Base-by-base conservation (phyloP, 2,329 filamentous ascomycete genomes). In the Zasmidium cellare region DNA sequence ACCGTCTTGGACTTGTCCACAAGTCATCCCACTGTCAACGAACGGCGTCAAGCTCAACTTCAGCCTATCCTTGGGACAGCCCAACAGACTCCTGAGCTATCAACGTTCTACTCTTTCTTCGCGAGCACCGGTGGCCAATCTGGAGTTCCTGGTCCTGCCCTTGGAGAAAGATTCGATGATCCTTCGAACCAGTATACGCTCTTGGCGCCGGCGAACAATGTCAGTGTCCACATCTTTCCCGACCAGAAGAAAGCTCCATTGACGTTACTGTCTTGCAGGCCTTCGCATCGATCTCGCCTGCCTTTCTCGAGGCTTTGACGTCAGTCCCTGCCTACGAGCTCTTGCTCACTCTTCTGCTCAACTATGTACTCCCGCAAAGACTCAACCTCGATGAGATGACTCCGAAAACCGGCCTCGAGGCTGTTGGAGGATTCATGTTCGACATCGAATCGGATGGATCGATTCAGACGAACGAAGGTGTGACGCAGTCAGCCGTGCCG, bases 111-210 rank as follows among this genome's bases (percentile, higher is more conserved):
- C 25, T 19, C 25, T 19, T 45, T 55, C 24, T 46, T 55, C 25
- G 23, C 18, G n/a, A 55, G 46, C 12, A 55, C 53, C 2, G 61
- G 59, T 44, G 54, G 53, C 5, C 45, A 49, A 1, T 59, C 56
- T 3, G 59, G 59, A 12, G 53, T 46, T 12, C 59, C 59, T 19
- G 59, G 59, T 7, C 54, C 59, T 3, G 57, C 31, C 3, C 51
- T 64, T 11, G 57, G 62, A 23, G 61, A 64, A 46, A 54, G 59
- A 24, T 62, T 64, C 61, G 62, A 64, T 28, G 48, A 59, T 25
- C 58, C 53, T 5, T 45, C 49, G 22, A 35, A 58, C 11, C 24
- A 58, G 5, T 64, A 56, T 41, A 64, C 59, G 1, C 50, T 54
- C 19, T 60, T 64, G n/a, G 59, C 59, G 16, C 57, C 61, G 2